Base-by-base conservation (phyloP, 805 yeast species). In the Kregervanrija pseudodelftensis region DNA sequence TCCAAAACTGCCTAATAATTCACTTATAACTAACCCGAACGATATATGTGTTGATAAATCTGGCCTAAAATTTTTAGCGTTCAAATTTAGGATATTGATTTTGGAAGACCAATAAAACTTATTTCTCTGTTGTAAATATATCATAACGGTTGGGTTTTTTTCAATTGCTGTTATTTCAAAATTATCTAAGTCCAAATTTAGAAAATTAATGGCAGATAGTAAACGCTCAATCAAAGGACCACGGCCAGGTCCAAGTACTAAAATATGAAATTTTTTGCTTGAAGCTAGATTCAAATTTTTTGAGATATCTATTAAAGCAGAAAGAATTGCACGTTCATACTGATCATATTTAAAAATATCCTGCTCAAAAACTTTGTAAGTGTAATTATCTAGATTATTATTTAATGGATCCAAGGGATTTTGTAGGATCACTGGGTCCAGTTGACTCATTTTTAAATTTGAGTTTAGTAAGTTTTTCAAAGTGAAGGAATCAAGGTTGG, bases 1-100 rank as follows among this genome's bases (percentile, higher is more conserved):
- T 4, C 95, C 97, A 65, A 91, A 85, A 12, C 95, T 85, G 5
- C 97, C 97, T 28, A 90, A 62, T 8, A 91, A 66, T 60, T 90
- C 97, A 37, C 95, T 83, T 1, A 91, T 72, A 8, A 89, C 73
- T 37, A 90, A 55, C 56, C 85, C 74, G 45, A 73, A 70, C 8
- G 28, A 8, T 22, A 22, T 22, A 22, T 22, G 28, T 22, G 28
- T 22, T 7, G 28, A 22, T 22, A 22, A 22, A 4, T 22, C 28
- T 11, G 42, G 37, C 0, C 12, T 28, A 14, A 39, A 43, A 11
- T 12, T 10, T 11, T 12, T 16, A 9, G 12, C 17, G 61, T 90
- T 95, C 3, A 66, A 68, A 37, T 70, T 63, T 3, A 82, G 58
- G 2, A 89, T 60, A 8, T 68, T 58, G 1, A 85, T 83, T 5